Conservation (phyloP, 2,329 filamentous ascomycete species). For the Amphichorda felina region DNA sequence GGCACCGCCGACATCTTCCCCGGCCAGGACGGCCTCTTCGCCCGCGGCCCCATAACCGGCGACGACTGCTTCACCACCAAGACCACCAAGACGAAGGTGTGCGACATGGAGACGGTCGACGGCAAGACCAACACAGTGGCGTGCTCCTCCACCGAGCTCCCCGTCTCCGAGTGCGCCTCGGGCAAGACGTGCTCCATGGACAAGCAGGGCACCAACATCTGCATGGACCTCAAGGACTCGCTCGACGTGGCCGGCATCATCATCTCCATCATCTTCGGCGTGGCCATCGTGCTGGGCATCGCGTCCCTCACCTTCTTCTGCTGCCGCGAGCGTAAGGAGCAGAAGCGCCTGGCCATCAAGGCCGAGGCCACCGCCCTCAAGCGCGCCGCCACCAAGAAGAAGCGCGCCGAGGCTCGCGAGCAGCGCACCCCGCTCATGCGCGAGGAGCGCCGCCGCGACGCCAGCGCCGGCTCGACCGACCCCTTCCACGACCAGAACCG, state of each 20-base stretch:
- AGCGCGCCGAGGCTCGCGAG: constrained; percentile 18
- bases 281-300: constrained; percentile 23
- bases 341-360: constrained; percentile 29
- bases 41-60: constrained; percentile 9
- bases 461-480: constrained; percentile 13
- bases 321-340: constrained; percentile 34
- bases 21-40: constrained; percentile 7
- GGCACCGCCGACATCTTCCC: constrained; percentile 5
- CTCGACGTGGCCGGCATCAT: constrained; percentile 33
- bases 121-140: constrained; percentile 18
- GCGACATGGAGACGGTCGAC: constrained; percentile 22
- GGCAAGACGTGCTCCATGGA: constrained; percentile 37
- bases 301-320: constrained; percentile 35
- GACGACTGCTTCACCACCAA: constrained; percentile 24
- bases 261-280: constrained; percentile 33
- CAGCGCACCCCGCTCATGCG: constrained; percentile 23
- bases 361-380: constrained; percentile 38
- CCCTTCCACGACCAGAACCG: constrained; percentile 25
- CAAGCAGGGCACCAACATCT: constrained; percentile 19
- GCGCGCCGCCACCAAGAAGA: constrained; percentile 32
- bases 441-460: constrained; percentile 11
- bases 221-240: constrained; percentile 24
- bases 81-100: constrained; percentile 21
- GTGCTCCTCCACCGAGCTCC: constrained; percentile 24
- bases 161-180: constrained; percentile 25